These are phyloP conservation scores for Corylus americana DNA, from an alignment of 306 rosid species.

Conservation along the genomic window DNA sequence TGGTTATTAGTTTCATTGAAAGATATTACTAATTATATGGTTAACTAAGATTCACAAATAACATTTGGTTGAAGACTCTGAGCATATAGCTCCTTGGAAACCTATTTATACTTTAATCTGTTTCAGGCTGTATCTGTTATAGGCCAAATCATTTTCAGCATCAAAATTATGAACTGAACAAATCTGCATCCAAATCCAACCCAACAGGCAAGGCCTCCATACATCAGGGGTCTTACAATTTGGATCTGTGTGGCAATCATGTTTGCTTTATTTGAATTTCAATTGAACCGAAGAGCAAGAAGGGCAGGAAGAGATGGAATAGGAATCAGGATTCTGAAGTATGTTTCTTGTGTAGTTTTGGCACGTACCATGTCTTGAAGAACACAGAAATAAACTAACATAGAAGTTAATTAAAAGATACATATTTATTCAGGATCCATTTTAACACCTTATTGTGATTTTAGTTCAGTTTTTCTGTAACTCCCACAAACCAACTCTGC, in stretches of 20 bases:
- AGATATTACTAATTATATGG: neutral
- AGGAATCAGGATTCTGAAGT: neutral
- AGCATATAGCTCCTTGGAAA: neutral
- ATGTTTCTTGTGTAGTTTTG: conserved; percentile 1
- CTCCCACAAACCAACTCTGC: neutral
- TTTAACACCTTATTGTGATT: neutral
- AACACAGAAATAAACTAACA: neutral
- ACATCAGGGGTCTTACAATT: neutral
- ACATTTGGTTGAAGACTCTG: neutral
- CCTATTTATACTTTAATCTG: neutral
- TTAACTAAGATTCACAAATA: neutral
- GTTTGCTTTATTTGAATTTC: neutral
- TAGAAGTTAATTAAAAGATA: neutral
- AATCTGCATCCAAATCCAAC: neutral
- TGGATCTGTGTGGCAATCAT: neutral
- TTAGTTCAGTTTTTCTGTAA: neutral
- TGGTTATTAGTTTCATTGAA: neutral
- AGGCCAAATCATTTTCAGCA: neutral
- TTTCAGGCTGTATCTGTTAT: neutral
- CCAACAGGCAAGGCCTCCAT: neutral
- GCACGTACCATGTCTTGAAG: neutral
- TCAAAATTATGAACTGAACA: neutral
- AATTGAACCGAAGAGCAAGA: neutral
- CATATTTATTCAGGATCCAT: neutral
- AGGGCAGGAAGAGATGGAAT: neutral